These are phyloP conservation scores for Xylariaceae sp. DNA, from an alignment of 2,329 filamentous ascomycete species.

Conservation along the genomic window DNA sequence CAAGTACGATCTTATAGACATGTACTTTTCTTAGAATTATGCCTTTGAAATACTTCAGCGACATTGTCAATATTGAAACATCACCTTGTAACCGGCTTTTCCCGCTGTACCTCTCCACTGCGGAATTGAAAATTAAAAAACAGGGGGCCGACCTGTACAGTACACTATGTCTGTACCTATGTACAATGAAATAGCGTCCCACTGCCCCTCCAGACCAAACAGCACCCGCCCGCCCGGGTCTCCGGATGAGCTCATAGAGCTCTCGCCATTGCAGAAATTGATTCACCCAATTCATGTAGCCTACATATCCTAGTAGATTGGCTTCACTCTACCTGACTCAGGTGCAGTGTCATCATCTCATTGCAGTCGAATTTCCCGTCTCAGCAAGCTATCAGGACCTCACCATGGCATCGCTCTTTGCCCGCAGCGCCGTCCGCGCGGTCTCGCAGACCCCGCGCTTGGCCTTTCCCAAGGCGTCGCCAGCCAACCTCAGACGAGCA, in stretches of 20 bases:
- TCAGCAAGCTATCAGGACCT: not conserved
- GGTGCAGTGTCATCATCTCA: not conserved
- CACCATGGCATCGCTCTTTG: constrained; percentile 11
- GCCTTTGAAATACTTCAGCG: too few relatives aligned
- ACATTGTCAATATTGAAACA: too few relatives aligned
- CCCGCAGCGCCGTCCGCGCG: constrained; percentile 11
- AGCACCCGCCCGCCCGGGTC: too few relatives aligned
- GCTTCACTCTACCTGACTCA: not conserved
- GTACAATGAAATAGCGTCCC: not conserved
- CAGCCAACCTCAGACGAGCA: not conserved
- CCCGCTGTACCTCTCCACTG: too few relatives aligned
- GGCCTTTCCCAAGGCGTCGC: constrained; percentile 11
- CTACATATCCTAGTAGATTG: too few relatives aligned
- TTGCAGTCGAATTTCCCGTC: not conserved
- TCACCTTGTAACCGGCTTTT: too few relatives aligned
- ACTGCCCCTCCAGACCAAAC: not conserved
- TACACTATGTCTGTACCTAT: too few relatives aligned
- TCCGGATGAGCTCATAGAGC: not conserved
- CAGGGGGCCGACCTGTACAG: too few relatives aligned
- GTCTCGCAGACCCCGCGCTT: constrained; percentile 11
- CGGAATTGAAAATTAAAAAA: too few relatives aligned
- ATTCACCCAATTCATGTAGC: not conserved
- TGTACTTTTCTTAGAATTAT: too few relatives aligned
- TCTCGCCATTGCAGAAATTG: not conserved
- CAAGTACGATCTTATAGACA: too few relatives aligned